Conservation (phyloP, 176 grass and related monocot species). For the Areca catechu region DNA sequence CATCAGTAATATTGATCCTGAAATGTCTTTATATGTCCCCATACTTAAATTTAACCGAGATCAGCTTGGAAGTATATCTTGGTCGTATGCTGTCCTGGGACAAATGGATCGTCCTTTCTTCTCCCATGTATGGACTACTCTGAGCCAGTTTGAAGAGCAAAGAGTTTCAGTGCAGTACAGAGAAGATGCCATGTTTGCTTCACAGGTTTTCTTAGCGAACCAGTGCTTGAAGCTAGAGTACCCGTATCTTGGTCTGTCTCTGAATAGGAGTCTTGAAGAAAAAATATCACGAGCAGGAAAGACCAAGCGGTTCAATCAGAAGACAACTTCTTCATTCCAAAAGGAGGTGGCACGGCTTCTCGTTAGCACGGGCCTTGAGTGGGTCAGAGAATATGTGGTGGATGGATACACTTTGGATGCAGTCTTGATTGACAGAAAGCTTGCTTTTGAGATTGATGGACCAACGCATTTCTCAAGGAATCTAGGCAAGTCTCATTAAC, state of each 20-base stretch:
- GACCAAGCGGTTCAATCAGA: conserved; percentile 83
- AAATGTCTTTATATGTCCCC: neutral
- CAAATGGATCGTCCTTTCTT: conserved; percentile 68
- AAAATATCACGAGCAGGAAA: conserved; percentile 61
- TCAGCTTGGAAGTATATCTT: conserved; percentile 81
- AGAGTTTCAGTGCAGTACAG: conserved; percentile 65
- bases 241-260: conserved; percentile 44
- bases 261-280: conserved; percentile 61
- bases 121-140: conserved; percentile 44
- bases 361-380: conserved; percentile 62
- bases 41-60: conserved; percentile 59
- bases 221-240: conserved; percentile 80
- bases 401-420: conserved; percentile 89
- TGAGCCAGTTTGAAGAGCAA: conserved; percentile 55
- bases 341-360: conserved; percentile 81
- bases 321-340: conserved; percentile 75
- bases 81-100: conserved; percentile 85
- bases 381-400: conserved; percentile 64
- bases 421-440: conserved; percentile 55
- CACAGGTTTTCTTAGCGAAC: conserved; percentile 85
- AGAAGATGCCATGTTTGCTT: conserved; percentile 89
- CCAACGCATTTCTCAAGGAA: conserved; percentile 89
- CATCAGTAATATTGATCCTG: neutral
- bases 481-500: conserved; percentile 35
- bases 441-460: conserved; percentile 95